These are phyloP conservation scores for Adansonia madagascariensis DNA, from an alignment of 441 rosid species.

Conservation along the genomic window DNA sequence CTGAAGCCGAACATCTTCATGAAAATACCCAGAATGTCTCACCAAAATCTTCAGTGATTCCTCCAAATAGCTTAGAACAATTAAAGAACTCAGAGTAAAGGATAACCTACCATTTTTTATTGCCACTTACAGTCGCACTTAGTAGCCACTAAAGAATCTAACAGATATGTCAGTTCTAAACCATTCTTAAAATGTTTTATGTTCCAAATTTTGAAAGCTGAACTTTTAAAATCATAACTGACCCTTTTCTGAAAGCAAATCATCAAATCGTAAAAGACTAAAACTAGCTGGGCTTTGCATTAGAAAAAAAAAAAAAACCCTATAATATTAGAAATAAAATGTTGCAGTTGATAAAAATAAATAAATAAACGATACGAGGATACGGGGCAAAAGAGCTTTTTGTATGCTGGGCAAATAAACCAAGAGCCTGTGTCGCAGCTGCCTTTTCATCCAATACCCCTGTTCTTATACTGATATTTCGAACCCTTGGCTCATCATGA, in stretches of 20 bases:
- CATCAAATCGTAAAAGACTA: background rate
- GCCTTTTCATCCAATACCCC: constrained; percentile 99
- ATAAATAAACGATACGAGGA: constrained; percentile 42
- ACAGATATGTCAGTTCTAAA: background rate
- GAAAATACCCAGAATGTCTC: constrained; percentile 87
- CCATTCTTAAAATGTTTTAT: background rate
- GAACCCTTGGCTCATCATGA: constrained; percentile 91
- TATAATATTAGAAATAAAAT: constrained; percentile 21
- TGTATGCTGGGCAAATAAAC: constrained; percentile 92
- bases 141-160: background rate
- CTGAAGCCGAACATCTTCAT: constrained; percentile 98
- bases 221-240: background rate
- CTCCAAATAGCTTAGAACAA: constrained; percentile 76
- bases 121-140: background rate
- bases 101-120: constrained; percentile 7
- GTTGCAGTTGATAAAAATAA: constrained; percentile 19
- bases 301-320: background rate
- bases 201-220: constrained; percentile 10
- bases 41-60: constrained; percentile 83
- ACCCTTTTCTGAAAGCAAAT: constrained; percentile 14
- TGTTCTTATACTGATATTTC: constrained; percentile 94
- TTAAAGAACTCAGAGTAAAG: constrained; percentile 48
- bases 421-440: constrained; percentile 99
- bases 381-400: constrained; percentile 83
- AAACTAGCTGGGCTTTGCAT: background rate